Percentiles rank a stretch among this genome's conserved stretches.
phyloP scores from a whole-genome alignment of 768 basidiomycete genomes.

The Tremella fuciformis region DNA sequence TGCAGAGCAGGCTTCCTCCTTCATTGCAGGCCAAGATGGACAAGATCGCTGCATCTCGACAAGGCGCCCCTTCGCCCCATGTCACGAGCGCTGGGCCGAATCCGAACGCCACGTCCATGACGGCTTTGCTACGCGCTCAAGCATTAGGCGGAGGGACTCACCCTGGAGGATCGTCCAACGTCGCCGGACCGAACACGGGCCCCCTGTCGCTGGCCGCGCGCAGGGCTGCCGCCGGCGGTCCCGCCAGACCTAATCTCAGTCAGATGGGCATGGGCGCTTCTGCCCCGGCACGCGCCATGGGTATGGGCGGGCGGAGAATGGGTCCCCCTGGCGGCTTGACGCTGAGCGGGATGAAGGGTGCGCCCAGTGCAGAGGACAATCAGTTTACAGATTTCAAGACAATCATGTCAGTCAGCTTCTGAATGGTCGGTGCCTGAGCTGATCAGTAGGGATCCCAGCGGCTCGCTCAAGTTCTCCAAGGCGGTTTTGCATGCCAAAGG shows the following conservation, averaged over 20 bases:
- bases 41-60: conserved; percentile 53
- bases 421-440: conserved; percentile 7
- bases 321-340: conserved; percentile 54
- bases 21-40: conserved; percentile 91
- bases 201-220: conserved; percentile 53
- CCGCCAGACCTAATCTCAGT: conserved; percentile 17
- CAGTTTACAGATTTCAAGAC: conserved; percentile 90
- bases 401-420: conserved; percentile 68
- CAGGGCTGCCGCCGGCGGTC: conserved; percentile 47
- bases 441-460: conserved; percentile 77
- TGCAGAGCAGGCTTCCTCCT: conserved; percentile 64
- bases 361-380: conserved; percentile 61
- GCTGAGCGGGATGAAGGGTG: conserved; percentile 65
- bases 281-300: conserved; percentile 38
- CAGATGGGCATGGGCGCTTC: conserved; percentile 16
- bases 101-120: conserved; percentile 48
- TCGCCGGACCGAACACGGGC: conserved; percentile 43
- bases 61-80: conserved; percentile 19
- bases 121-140: conserved; percentile 47
- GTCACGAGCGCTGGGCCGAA: conserved; percentile 26
- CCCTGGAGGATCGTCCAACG: conserved; percentile 9
- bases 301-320: conserved; percentile 50
- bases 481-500: conserved; percentile 87
- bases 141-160: conserved; percentile 27
- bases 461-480: conserved; percentile 90